Evolutionary conservation across 345 rosid species (phyloP).

Genomic region (Moricandia arvensis): DNA sequence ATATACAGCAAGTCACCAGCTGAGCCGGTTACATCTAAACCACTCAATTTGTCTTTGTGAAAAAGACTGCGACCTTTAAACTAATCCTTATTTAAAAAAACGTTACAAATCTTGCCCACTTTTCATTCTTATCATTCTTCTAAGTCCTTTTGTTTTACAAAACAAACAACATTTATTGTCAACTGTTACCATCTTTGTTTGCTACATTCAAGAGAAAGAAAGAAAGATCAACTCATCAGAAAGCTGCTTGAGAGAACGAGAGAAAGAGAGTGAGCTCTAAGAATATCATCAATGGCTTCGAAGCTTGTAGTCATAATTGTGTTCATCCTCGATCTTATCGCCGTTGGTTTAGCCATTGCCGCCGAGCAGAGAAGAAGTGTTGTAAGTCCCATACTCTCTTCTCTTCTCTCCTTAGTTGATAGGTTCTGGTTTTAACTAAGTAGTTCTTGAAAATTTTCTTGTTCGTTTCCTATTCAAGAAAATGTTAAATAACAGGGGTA

Average conservation of each 20-base stretch:
- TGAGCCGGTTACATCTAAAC: slow-evolving; percentile 26
- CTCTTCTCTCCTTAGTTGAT: neutral
- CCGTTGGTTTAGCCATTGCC: slow-evolving; percentile 89
- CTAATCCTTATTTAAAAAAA: slow-evolving; percentile 1
- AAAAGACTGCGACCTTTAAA: slow-evolving; percentile 21
- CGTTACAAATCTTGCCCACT: neutral
- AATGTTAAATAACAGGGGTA: neutral
- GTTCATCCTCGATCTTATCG: slow-evolving; percentile 76
- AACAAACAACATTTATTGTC: neutral
- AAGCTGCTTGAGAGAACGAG: slow-evolving; percentile 4
- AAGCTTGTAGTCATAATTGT: slow-evolving; percentile 66
- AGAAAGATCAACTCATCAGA: slow-evolving; percentile 7
- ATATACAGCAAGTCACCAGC: slow-evolving; percentile 21
- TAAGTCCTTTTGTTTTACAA: neutral
- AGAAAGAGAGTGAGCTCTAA: slow-evolving; percentile 29
- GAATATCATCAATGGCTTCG: slow-evolving; percentile 63
- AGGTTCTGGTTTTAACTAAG: slow-evolving; percentile 14
- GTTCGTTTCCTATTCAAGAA: neutral
- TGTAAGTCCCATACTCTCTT: slow-evolving; percentile 47
- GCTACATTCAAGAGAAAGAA: neutral
- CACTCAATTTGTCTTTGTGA: slow-evolving; percentile 14
- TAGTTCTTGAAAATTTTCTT: neutral
- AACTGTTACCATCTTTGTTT: neutral
- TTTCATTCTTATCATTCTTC: neutral
- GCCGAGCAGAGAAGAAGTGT: slow-evolving; percentile 97